Percentiles rank a stretch among this genome's conserved stretches.
Conservation (phyloP, 2,329 filamentous ascomycete species). For the Metarhizium brunneum region DNA sequence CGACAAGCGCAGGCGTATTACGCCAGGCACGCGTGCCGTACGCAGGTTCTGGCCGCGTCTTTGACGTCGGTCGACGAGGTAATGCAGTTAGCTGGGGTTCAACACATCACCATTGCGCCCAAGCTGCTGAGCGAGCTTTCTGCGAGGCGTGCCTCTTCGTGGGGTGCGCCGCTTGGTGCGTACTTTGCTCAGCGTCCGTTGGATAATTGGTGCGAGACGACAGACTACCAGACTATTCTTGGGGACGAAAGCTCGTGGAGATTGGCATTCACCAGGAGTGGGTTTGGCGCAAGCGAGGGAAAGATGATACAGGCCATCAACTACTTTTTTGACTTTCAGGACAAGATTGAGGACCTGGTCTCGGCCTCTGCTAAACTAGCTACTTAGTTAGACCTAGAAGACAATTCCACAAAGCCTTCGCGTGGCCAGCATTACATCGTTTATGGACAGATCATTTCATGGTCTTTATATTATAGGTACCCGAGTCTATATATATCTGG, state of each 20-base stretch:
- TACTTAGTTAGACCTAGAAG: too few species aligned
- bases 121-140: conserved; percentile 38
- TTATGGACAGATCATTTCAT: background rate
- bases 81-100: conserved; percentile 45
- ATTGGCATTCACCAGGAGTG: conserved; percentile 39
- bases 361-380: too few species aligned
- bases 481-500: background rate
- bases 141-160: conserved; percentile 20
- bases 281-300: conserved; percentile 35
- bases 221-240: conserved; percentile 12
- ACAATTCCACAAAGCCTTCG: background rate
- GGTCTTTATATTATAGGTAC: background rate
- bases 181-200: conserved; percentile 19
- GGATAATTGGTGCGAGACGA: conserved; percentile 16
- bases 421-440: background rate
- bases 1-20: conserved; percentile 45
- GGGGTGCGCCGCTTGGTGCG: background rate
- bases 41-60: conserved; percentile 46
- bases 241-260: conserved; percentile 38
- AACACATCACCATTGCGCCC: conserved; percentile 51
- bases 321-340: conserved; percentile 48
- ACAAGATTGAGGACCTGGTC: conserved; percentile 33
- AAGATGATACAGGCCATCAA: conserved; percentile 47
- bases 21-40: conserved; percentile 27
- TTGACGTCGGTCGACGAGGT: conserved; percentile 48